Evolutionary conservation across 305 asterid genomes (phyloP), one percentile per base, ranked within the genome.

Genomic region (Solanum hybrid): DNA sequence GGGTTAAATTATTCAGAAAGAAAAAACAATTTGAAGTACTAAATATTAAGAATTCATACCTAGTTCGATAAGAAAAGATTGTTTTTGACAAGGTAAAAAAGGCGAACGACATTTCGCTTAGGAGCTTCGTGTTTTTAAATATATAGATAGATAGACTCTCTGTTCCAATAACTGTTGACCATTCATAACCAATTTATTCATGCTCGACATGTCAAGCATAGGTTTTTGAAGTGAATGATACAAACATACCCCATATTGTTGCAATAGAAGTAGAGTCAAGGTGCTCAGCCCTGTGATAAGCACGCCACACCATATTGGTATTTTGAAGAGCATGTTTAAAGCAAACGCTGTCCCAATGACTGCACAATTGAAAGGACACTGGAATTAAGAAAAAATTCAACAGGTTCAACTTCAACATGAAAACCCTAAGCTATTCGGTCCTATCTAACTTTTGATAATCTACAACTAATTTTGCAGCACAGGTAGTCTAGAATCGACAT

Each of bases 261-360:
- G 99, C 90, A 96, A 90, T 89, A 96, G 88, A 92, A 97, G 93
- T 89, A 96, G 96, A 90, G 94, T 88, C 93, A 97, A 93, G 82
- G 99, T 97, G 91, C 99, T 97, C 90, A 96, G 91, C 72, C 99
- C 99, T 2, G 99, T 96, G 91, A 97, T 96, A 90, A 97, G 98
- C 90, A 97, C 99, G 26, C 99, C 99, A 73, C 93, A 91, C 99
- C 99, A 96, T 61, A 97, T 77, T 29, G 99, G 99, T 94, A 97
- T 95, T 26, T 92, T 92, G 94, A 96, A 96, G 90, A 97, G 98
- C 98, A 97, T 97, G 94, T 96, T 93, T 91, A 97, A 93, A 37
- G 99, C 99, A 95, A 97, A 97, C 70, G 99, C 99, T 27, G 99
- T 97, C 92, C 99, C 99, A 27, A 97, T 96, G 89, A 97, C 99